phyloP scores from a whole-genome alignment of 2,329 filamentous ascomycete genomes.

The Iodosphaeria phyllophila region DNA sequence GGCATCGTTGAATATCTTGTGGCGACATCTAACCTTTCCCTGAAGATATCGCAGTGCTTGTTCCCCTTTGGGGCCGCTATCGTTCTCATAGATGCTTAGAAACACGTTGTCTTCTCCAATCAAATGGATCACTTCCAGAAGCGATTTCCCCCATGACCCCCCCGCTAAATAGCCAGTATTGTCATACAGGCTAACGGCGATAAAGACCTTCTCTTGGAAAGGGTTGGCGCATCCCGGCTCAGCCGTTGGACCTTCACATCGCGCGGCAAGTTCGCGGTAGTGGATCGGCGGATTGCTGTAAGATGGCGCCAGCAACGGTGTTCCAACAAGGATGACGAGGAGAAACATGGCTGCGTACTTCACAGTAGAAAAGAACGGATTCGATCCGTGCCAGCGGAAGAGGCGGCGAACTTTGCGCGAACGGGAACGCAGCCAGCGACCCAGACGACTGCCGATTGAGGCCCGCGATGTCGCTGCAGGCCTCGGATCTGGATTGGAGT shows the following conservation, averaged over 20 bases:
- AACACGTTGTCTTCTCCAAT: conserved; percentile 51
- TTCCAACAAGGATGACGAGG: conserved; percentile 13
- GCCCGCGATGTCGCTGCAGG: no score
- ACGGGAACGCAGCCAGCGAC: no score
- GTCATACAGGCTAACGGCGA: conserved; percentile 54
- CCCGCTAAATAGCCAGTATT: conserved; percentile 36
- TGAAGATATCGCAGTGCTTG: conserved; percentile 34
- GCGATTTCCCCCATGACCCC: conserved; percentile 42
- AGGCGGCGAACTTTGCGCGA: no score
- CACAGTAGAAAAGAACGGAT: no score
- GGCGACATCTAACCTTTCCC: conserved; percentile 21
- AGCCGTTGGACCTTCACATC: conserved; percentile 12
- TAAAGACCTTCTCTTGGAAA: conserved; percentile 47
- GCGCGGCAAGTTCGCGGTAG: conserved; percentile 14
- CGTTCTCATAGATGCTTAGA: conserved; percentile 57
- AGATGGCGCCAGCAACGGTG: conserved; percentile 21
- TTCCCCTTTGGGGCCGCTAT: conserved; percentile 37
- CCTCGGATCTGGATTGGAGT: no score
- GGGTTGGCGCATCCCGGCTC: conserved; percentile 18
- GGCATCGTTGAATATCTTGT: conserved; percentile 38
- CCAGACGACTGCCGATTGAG: no score
- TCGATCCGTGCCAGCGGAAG: no score
- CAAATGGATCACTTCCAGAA: conserved; percentile 43
- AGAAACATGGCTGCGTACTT: no score
- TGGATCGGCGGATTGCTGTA: conserved; percentile 21